These are phyloP conservation scores for Pseudocercospora eumusae DNA, from an alignment of 2,329 filamentous ascomycete genomes.

Conservation along the genomic window DNA sequence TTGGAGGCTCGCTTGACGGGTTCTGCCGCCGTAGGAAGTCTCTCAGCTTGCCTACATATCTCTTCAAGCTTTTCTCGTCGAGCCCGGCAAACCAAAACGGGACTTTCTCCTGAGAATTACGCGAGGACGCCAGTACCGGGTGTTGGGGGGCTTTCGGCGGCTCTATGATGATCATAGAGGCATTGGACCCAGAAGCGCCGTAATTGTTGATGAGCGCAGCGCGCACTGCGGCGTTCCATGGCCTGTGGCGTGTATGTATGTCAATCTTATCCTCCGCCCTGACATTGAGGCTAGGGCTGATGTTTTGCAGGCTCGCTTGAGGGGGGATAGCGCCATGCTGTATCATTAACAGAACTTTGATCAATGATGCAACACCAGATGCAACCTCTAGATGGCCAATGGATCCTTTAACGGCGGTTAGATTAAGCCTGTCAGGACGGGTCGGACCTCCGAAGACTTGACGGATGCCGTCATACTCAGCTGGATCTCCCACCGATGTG, in stretches of 20 bases:
- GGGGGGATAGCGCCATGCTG: slow-evolving; percentile 38
- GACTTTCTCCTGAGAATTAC: neutral
- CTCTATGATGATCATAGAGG: slow-evolving; percentile 14
- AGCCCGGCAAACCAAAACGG: neutral
- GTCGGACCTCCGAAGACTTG: slow-evolving; percentile 7
- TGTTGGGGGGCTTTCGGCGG: neutral
- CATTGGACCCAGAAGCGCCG: slow-evolving; percentile 43
- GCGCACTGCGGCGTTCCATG: slow-evolving; percentile 9
- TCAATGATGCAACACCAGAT: slow-evolving; percentile 37
- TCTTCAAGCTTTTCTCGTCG: neutral
- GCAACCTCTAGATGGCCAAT: slow-evolving; percentile 43
- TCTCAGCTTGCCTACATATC: neutral
- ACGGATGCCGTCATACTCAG: slow-evolving; percentile 16
- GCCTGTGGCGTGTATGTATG: slow-evolving; percentile 12
- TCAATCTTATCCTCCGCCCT: neutral
- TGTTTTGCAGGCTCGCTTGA: slow-evolving; percentile 23
- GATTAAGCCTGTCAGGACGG: slow-evolving; percentile 22
- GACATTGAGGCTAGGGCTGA: slow-evolving; percentile 21
- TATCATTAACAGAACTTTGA: slow-evolving; percentile 43
- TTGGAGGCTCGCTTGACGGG: neutral
- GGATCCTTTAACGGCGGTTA: slow-evolving; percentile 41
- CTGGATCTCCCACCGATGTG: slow-evolving; percentile 21
- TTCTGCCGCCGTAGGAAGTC: neutral
- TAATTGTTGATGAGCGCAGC: slow-evolving; percentile 42
- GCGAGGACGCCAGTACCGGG: neutral